Percentiles rank a stretch among this genome's conserved stretches.
Evolutionary conservation across 345 rosid species (phyloP).

Genomic region (Noccaea caerulescens): DNA sequence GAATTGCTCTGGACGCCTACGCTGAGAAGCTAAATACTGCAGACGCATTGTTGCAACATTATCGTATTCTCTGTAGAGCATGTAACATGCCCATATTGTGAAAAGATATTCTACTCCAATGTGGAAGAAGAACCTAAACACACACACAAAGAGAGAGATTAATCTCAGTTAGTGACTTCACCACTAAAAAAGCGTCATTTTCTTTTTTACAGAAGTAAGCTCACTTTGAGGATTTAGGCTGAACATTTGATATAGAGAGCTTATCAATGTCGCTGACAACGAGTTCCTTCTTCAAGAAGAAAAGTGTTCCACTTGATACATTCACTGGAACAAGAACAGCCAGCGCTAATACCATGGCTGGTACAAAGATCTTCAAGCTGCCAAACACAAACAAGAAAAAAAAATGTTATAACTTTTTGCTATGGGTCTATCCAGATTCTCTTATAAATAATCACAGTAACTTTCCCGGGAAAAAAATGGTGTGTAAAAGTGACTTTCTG

Average conservation of each 20-base stretch:
- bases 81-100: constrained; percentile 84
- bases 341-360: constrained; percentile 72
- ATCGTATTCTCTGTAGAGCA: constrained; percentile 92
- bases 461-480: not conserved
- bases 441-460: constrained; percentile 17
- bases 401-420: not conserved
- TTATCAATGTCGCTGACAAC: constrained; percentile 90
- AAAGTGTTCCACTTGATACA: constrained; percentile 84
- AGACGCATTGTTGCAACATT: constrained; percentile 79
- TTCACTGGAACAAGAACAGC: constrained; percentile 89
- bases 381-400: constrained; percentile 25
- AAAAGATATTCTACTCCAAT: constrained; percentile 80
- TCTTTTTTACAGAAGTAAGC: not conserved
- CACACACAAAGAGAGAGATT: not conserved
- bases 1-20: constrained; percentile 84
- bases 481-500: constrained; percentile 18
- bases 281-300: constrained; percentile 76
- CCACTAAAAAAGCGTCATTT: not conserved
- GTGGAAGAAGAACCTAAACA: constrained; percentile 83
- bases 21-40: constrained; percentile 76
- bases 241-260: constrained; percentile 94
- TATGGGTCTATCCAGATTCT: not conserved
- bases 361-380: constrained; percentile 92
- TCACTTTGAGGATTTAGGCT: constrained; percentile 73
- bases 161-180: not conserved